These are phyloP conservation scores for Metschnikowia picachoensis DNA, from an alignment of 805 yeast species.

Conservation along the genomic window DNA sequence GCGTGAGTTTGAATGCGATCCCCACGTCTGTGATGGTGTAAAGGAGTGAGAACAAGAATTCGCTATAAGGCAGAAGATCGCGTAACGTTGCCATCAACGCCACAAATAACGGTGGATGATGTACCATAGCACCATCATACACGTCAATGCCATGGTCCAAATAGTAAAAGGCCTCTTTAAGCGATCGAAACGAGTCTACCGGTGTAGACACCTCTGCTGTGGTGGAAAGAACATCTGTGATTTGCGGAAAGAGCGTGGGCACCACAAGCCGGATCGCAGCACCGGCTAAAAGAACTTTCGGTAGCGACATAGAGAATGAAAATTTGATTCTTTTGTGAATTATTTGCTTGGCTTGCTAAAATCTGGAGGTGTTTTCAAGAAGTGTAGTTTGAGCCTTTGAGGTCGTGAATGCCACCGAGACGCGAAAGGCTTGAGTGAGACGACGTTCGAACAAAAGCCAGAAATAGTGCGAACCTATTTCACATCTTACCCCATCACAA, in stretches of 20 bases:
- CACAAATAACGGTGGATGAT: conserved; percentile 77
- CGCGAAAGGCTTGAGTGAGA: no score
- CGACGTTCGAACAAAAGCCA: no score
- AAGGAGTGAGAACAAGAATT: conserved; percentile 33
- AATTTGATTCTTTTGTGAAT: no score
- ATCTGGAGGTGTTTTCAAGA: no score
- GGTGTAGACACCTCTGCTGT: conserved; percentile 59
- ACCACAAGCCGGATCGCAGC: conserved; percentile 29
- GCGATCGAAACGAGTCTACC: conserved; percentile 57
- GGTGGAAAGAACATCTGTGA: conserved; percentile 26
- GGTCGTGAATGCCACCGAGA: no score
- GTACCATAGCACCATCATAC: conserved; percentile 82
- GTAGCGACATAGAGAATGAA: conserved; percentile 13
- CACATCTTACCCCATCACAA: no score
- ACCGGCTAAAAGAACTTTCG: conserved; percentile 15
- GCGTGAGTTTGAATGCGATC: conserved; percentile 51
- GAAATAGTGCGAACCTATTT: no score
- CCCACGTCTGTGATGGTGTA: conserved; percentile 59
- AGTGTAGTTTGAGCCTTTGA: no score
- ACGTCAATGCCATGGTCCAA: conserved; percentile 54
- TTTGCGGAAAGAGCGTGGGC: conserved; percentile 33
- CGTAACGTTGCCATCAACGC: conserved; percentile 39
- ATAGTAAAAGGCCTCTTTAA: conserved; percentile 31
- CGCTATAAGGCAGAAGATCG: conserved; percentile 12
- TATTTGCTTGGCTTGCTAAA: no score